These are phyloP conservation scores for Keithomyces neogunnii DNA, from an alignment of 2,329 filamentous ascomycete species.

Conservation along the genomic window DNA sequence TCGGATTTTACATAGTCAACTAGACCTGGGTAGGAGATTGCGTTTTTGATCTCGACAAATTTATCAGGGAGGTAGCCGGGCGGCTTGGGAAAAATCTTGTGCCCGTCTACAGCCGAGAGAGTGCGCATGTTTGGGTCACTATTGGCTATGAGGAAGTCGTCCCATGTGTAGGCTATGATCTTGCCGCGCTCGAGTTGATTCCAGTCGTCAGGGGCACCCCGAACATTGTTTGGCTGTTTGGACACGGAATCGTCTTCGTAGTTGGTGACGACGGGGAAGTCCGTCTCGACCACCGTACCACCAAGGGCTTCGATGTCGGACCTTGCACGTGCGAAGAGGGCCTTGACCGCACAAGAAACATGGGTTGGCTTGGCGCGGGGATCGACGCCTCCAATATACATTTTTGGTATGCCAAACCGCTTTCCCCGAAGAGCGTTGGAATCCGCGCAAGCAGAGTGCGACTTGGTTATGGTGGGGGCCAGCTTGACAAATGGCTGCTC, in stretches of 20 bases:
- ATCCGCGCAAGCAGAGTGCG: constrained; percentile 7
- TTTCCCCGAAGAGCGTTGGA: constrained; percentile 29
- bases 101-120: constrained; percentile 1
- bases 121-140: constrained; percentile 18
- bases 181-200: constrained; percentile 35
- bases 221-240: constrained; percentile 15
- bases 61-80: constrained; percentile 23
- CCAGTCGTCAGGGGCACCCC: constrained; percentile 33
- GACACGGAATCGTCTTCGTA: constrained; percentile 29
- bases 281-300: constrained; percentile 29
- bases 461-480: constrained; percentile 18
- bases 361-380: constrained; percentile 9
- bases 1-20: not conserved
- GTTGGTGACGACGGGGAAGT: constrained; percentile 35
- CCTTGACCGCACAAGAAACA: constrained; percentile 10
- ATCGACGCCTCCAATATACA: constrained; percentile 35
- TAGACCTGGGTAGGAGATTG: not conserved
- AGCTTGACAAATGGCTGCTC: constrained; percentile 35
- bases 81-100: constrained; percentile 24
- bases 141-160: constrained; percentile 38
- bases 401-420: constrained; percentile 37
- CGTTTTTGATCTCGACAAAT: not conserved
- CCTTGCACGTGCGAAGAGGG: constrained; percentile 20
- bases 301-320: constrained; percentile 27
- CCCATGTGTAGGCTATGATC: constrained; percentile 43